Evolutionary conservation across 1,284 basidiomycete genomes (phyloP).

Genomic region (Trametes hirsuta): DNA sequence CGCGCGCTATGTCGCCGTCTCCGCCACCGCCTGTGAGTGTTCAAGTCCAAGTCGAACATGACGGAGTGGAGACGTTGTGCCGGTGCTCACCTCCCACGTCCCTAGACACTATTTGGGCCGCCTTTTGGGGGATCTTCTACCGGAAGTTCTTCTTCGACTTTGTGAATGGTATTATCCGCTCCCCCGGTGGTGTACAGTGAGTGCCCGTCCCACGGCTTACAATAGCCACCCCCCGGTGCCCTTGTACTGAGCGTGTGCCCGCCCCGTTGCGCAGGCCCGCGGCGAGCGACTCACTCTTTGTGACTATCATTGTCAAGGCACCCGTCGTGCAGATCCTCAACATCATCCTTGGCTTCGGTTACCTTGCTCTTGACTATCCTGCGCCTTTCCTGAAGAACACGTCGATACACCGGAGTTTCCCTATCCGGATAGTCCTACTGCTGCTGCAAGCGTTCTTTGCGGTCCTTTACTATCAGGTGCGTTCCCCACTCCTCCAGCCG

Average conservation of each 20-base stretch:
- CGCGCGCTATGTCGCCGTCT: constrained; percentile 70
- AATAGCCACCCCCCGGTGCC: neutral
- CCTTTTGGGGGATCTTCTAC: constrained; percentile 77
- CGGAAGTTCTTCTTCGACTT: constrained; percentile 95
- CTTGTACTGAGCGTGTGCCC: constrained; percentile 1
- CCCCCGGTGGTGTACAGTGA: constrained; percentile 81
- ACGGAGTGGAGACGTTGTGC: neutral
- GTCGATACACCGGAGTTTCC: constrained; percentile 65
- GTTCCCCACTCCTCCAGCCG: constrained; percentile 20
- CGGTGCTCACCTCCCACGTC: constrained; percentile 10
- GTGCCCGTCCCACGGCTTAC: constrained; percentile 36
- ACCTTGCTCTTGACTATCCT: constrained; percentile 73
- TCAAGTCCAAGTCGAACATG: neutral
- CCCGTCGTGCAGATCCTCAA: constrained; percentile 73
- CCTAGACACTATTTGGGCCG: constrained; percentile 78
- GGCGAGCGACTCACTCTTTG: constrained; percentile 62
- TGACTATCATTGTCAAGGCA: constrained; percentile 71
- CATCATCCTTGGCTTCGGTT: constrained; percentile 58
- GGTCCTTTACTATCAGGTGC: constrained; percentile 79
- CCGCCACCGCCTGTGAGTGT: constrained; percentile 75
- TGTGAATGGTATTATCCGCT: constrained; percentile 66
- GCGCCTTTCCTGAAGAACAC: constrained; percentile 58
- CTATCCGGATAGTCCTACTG: constrained; percentile 65
- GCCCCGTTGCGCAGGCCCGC: constrained; percentile 55
- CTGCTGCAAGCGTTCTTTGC: constrained; percentile 66